A percentile compares a stretch with the other conserved stretches of the same genome.
phyloP scores from a whole-genome alignment of 768 basidiomycete species.

The Chiua virens region DNA sequence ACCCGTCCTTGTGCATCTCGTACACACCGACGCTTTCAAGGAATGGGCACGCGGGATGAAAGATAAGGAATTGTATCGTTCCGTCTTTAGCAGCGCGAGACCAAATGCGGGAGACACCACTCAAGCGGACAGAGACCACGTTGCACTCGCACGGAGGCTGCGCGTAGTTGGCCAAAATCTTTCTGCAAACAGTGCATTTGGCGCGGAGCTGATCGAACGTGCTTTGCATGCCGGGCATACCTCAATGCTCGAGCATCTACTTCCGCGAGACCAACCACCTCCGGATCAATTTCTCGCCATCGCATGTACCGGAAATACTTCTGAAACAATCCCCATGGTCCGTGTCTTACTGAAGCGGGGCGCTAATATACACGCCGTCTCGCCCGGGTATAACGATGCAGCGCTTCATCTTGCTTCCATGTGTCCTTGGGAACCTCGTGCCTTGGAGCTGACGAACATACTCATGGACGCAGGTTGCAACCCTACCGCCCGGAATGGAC shows the following conservation, averaged over 20 bases:
- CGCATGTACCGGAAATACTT: neutral
- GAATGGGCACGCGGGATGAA: neutral
- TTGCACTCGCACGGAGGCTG: neutral
- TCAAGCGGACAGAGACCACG: neutral
- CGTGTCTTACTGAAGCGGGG: slow-evolving; percentile 5
- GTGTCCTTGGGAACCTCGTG: slow-evolving; percentile 1
- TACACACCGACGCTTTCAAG: neutral
- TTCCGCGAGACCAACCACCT: neutral
- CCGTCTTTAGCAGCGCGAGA: slow-evolving; percentile 3
- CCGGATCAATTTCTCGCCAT: neutral
- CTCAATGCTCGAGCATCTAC: neutral
- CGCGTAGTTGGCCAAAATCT: neutral
- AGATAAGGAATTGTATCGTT: neutral
- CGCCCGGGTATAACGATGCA: neutral
- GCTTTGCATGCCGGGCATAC: neutral
- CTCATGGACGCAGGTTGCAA: slow-evolving; percentile 5
- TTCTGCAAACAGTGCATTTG: neutral
- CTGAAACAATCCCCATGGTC: neutral
- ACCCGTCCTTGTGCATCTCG: neutral
- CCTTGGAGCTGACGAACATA: neutral
- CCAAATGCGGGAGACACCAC: neutral
- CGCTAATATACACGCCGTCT: neutral
- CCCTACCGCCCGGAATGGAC: neutral
- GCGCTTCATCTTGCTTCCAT: neutral
- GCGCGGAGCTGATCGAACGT: neutral